phyloP scores from a whole-genome alignment of 768 basidiomycete species.

The Tricholoma saponaceum region DNA sequence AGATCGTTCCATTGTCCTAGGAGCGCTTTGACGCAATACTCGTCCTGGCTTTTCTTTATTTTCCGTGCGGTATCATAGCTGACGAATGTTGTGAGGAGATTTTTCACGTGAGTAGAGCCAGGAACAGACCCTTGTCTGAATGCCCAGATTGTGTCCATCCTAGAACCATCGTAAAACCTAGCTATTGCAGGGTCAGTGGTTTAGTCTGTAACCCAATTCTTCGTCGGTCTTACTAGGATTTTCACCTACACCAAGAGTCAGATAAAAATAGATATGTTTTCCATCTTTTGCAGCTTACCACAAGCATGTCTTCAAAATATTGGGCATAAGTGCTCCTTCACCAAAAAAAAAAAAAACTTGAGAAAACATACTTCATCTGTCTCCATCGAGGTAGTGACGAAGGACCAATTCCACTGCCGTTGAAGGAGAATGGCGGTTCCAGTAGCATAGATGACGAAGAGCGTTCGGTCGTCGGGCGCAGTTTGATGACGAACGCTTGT shows the following conservation, averaged over 20 bases:
- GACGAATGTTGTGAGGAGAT: constrained; percentile 3
- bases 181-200: constrained; percentile 19
- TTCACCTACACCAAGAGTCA: constrained; percentile 35
- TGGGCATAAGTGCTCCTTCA: background rate
- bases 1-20: constrained; percentile 43
- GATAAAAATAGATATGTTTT: background rate
- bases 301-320: constrained; percentile 44
- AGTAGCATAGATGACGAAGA: constrained; percentile 72
- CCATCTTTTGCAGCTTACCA: constrained; percentile 31
- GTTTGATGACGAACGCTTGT: constrained; percentile 75
- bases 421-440: constrained; percentile 69
- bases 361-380: constrained; percentile 67
- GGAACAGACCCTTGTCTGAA: constrained; percentile 56
- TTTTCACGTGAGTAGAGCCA: background rate
- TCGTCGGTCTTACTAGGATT: constrained; percentile 41
- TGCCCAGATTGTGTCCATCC: constrained; percentile 69
- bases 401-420: constrained; percentile 43
- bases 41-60: constrained; percentile 66
- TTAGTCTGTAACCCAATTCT: background rate
- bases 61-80: constrained; percentile 62
- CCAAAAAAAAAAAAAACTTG: background rate
- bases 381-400: constrained; percentile 57
- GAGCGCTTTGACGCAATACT: constrained; percentile 52
- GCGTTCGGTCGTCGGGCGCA: constrained; percentile 65
- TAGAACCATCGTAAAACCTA: constrained; percentile 37